phyloP scores from a whole-genome alignment of 176 grass and related monocot species.

The Phragmites australis region DNA sequence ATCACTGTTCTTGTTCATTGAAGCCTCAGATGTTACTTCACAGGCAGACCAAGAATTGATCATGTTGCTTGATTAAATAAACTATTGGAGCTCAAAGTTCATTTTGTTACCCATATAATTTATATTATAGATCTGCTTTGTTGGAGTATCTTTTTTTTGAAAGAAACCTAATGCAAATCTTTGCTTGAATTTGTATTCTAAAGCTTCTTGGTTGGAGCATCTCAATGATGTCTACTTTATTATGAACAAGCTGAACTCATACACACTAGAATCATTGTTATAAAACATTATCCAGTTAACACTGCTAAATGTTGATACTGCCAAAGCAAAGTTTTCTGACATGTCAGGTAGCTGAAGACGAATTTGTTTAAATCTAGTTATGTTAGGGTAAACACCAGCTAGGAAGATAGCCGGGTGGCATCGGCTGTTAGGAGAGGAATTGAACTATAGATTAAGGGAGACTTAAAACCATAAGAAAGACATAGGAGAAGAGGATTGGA shows the following conservation, averaged over 20 bases:
- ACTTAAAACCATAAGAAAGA: too few relatives aligned
- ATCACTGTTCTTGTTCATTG: background rate
- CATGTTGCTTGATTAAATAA: background rate
- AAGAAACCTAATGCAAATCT: background rate
- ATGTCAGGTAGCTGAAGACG: background rate
- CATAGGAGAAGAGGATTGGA: too few relatives aligned
- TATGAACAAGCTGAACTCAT: background rate
- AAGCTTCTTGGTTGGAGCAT: background rate
- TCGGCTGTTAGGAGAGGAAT: too few relatives aligned
- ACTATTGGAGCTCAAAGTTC: background rate
- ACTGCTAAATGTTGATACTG: background rate
- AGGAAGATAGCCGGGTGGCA: too few relatives aligned
- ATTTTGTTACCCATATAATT: too few relatives aligned
- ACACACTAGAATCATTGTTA: background rate
- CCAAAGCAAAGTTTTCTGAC: background rate
- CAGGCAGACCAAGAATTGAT: background rate
- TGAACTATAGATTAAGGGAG: too few relatives aligned
- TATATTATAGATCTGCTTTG: background rate
- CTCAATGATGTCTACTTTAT: background rate
- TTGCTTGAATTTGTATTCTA: background rate
- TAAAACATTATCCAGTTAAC: background rate
- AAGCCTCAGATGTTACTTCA: background rate
- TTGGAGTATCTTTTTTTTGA: background rate
- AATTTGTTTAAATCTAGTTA: background rate
- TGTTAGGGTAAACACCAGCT: too few relatives aligned